Percentiles rank a stretch among this genome's conserved stretches.
These are phyloP conservation scores for Centella asiatica DNA, from an alignment of 129 eudicot species.

Conservation along the genomic window DNA sequence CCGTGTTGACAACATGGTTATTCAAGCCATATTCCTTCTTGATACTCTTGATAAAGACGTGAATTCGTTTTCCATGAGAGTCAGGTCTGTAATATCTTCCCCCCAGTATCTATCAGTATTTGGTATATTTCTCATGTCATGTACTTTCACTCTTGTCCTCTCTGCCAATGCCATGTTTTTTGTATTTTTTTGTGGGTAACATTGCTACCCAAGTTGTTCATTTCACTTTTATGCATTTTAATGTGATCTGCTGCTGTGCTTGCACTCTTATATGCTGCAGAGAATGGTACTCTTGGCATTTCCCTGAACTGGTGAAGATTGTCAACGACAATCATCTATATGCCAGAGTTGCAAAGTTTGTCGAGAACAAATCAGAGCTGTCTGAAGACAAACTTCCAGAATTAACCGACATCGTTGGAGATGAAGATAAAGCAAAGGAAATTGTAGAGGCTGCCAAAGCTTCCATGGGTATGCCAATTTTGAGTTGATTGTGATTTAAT, in stretches of 20 bases:
- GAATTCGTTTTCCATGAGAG: slow-evolving; percentile 93
- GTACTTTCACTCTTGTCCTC: not conserved
- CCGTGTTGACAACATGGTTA: slow-evolving; percentile 95
- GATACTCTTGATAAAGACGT: slow-evolving; percentile 95
- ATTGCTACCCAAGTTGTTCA: too few relatives aligned
- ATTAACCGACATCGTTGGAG: slow-evolving; percentile 65
- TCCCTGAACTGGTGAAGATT: slow-evolving; percentile 85
- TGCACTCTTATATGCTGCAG: slow-evolving; percentile 29
- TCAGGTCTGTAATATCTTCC: slow-evolving; percentile 45
- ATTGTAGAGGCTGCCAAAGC: slow-evolving; percentile 93
- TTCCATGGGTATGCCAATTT: slow-evolving; percentile 66
- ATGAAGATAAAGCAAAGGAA: slow-evolving; percentile 97
- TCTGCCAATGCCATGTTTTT: not conserved
- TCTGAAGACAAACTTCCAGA: slow-evolving; percentile 69
- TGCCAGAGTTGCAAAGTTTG: slow-evolving; percentile 67
- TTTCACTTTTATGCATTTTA: not conserved
- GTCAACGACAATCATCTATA: slow-evolving; percentile 84
- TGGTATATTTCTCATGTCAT: not conserved
- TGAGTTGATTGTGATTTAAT: not conserved
- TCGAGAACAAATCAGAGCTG: slow-evolving; percentile 68
- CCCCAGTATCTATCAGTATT: not conserved
- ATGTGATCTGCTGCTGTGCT: not conserved
- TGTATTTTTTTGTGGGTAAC: not conserved
- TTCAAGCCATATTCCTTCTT: slow-evolving; percentile 89
- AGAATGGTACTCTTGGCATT: slow-evolving; percentile 98